These are phyloP conservation scores for Kodamaea kaohsiungensis DNA, from an alignment of 805 yeast genomes.

Conservation along the genomic window DNA sequence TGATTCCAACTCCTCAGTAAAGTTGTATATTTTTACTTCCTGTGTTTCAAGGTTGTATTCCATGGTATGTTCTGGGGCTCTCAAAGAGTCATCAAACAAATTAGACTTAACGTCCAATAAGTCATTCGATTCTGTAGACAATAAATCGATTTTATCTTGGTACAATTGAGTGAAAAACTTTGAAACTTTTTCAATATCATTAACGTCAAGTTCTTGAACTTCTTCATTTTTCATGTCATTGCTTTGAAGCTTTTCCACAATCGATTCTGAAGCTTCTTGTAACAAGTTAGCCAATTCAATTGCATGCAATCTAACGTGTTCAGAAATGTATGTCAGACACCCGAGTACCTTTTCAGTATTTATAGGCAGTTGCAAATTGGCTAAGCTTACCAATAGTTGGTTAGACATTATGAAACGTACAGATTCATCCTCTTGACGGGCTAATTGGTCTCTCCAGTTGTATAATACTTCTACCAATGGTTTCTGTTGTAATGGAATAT, in stretches of 20 bases:
- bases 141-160: conserved; percentile 13
- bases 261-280: conserved; percentile 34
- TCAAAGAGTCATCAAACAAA: not conserved
- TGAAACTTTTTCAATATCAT: conserved; percentile 3
- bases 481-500: conserved; percentile 54
- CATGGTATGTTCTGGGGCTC: conserved; percentile 9
- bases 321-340: conserved; percentile 48
- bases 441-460: conserved; percentile 81
- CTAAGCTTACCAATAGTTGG: conserved; percentile 65
- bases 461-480: conserved; percentile 61
- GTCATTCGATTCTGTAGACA: not conserved
- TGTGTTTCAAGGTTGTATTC: conserved; percentile 18
- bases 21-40: conserved; percentile 17
- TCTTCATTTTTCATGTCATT: not conserved
- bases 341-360: conserved; percentile 56
- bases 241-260: conserved; percentile 19
- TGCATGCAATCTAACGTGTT: conserved; percentile 58
- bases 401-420: conserved; percentile 82
- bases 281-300: conserved; percentile 61
- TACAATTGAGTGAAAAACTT: conserved; percentile 12
- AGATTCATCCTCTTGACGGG: conserved; percentile 81
- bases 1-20: conserved; percentile 16
- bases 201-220: not conserved
- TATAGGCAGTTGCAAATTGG: conserved; percentile 53
- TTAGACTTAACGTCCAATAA: conserved; percentile 4